Conservation (phyloP, 306 rosid genomes). For the Pachyrhizus erosus region DNA sequence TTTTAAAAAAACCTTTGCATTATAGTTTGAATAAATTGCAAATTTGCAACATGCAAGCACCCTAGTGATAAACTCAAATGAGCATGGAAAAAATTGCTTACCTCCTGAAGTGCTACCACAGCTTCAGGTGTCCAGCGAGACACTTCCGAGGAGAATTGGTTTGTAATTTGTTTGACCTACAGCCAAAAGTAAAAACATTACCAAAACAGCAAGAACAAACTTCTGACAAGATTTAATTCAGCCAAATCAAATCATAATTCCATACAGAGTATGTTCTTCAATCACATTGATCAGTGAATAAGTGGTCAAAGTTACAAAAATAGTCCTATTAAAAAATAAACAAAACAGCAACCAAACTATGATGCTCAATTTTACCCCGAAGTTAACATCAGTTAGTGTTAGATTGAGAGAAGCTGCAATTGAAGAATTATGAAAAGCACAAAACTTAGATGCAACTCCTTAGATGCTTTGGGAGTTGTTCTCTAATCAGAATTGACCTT, state of each 20-base stretch:
- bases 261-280: neutral
- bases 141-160: constrained; percentile 46
- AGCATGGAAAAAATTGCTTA: constrained; percentile 43
- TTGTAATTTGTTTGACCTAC: constrained; percentile 68
- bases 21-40: constrained; percentile 22
- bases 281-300: constrained; percentile 14
- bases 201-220: neutral
- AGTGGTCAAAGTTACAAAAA: neutral
- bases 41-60: constrained; percentile 22
- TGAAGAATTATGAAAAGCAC: neutral
- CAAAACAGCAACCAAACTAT: constrained; percentile 7
- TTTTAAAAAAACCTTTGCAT: neutral
- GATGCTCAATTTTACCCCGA: neutral
- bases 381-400: neutral
- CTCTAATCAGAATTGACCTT: neutral
- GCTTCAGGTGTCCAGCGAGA: constrained; percentile 85
- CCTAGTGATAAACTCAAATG: constrained; percentile 21
- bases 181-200: constrained; percentile 28
- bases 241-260: neutral
- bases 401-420: neutral
- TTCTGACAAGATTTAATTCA: neutral
- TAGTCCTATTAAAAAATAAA: neutral
- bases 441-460: neutral
- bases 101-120: constrained; percentile 79
- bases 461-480: neutral